Conservation (phyloP, 345 rosid species). For the Pelargonium nanum region DNA sequence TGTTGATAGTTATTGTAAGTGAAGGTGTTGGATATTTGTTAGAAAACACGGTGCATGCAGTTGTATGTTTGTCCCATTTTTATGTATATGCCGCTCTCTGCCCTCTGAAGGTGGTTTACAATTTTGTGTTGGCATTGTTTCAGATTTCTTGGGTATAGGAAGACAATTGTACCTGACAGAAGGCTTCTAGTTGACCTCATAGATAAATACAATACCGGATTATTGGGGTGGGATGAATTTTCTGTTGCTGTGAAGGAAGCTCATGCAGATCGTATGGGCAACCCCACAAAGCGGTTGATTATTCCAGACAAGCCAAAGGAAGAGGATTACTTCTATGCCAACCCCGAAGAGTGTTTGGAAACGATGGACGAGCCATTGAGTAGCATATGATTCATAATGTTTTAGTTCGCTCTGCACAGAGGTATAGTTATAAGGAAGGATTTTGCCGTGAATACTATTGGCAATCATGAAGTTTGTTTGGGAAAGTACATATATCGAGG, state of each 20-base stretch:
- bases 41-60: no score
- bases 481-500: slow-evolving; percentile 3
- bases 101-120: no score
- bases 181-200: slow-evolving; percentile 70
- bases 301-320: slow-evolving; percentile 79
- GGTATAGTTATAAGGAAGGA: slow-evolving; percentile 3
- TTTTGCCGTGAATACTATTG: slow-evolving; percentile 4
- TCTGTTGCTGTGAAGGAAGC: slow-evolving; percentile 60
- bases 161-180: slow-evolving; percentile 67
- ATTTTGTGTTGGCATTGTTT: neutral
- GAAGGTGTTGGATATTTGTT: no score
- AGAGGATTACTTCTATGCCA: slow-evolving; percentile 90
- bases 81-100: no score
- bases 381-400: slow-evolving; percentile 19
- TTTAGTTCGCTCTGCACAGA: slow-evolving; percentile 9
- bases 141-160: slow-evolving; percentile 87
- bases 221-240: slow-evolving; percentile 72
- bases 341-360: slow-evolving; percentile 86
- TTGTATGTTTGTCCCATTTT: no score
- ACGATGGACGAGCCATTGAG: slow-evolving; percentile 27
- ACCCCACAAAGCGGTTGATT: slow-evolving; percentile 46
- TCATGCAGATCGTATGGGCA: slow-evolving; percentile 65
- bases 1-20: no score
- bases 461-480: slow-evolving; percentile 1
- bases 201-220: slow-evolving; percentile 54